Base-by-base conservation (phyloP, 805 yeast species). In the Pichia deserticola region DNA sequence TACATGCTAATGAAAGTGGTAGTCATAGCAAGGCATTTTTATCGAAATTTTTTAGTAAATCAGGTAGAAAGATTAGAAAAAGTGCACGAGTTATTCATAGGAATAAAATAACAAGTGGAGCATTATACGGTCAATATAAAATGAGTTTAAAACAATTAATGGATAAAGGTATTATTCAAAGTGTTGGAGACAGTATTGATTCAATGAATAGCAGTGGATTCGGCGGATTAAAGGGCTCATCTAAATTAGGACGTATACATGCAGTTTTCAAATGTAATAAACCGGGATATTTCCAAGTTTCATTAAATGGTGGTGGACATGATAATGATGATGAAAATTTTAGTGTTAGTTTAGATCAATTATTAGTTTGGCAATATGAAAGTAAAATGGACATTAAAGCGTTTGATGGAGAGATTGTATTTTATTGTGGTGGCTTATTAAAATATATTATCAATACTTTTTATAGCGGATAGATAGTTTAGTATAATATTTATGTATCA, bases 191-290 rank as follows among this genome's bases (percentile, higher is more conserved):
- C 6, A 28, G n/a, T 25, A 10, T 43, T 9, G 45, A 43, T 4
- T 10, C 10, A n/a, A 25, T 11, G 20, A 13, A 40, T 33, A 27
- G 40, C 20, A 42, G 38, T 27, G 45, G 40, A 30, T 43, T 43
- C 35, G 33, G 5, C 11, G 39, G 45, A 20, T 43, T 43, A 10
- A 43, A 27, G 10, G 25, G 30, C 7, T 35, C 40, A 4, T 11
- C 38, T 8, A 32, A 11, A 29, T 5, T 39, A 11, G 27, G 85
- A 15, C 86, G 84, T 58, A 74, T 89, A 29, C 80, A 78, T 53
- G 81, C 92, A 60, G 79, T 85, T 67, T 82, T 89, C 60, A 78
- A 85, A 54, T 84, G 92, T 60, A 87, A 86, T 58, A 72, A 77
- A 53, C 82, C 80, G 7, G 92, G 92, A 1, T 75, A 74, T 30